Evolutionary conservation across 148 eudicot species (phyloP), one percentile per base, ranked within the genome.

Genomic region (Fallopia convolvulus): DNA sequence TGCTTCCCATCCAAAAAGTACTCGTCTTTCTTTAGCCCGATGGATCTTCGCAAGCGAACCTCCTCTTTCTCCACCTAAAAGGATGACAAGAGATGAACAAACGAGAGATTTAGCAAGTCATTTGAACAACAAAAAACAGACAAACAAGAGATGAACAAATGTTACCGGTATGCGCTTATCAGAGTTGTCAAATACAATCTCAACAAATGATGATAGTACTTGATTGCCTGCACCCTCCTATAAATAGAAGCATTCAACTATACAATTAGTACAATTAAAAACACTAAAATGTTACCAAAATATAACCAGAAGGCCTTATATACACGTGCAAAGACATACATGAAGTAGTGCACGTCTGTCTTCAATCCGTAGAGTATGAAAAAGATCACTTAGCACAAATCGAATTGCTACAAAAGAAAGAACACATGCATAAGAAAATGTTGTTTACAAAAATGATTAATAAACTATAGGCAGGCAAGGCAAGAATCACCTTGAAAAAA

Each of bases 221-320:
- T 93, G 98, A 85, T 91, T 91, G 39, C 97, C 98, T 70, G 99
- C 88, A 76, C 99, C 98, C 92, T 95, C 99, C 99, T 95, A 85
- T 53, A 48, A 79, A 47, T 21, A 44, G n/a, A 80, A 50, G 52
- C 46, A 63, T 44, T 44, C 47, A 44, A 44, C 47, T 68, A 8
- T 39, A 68, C 44, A 20, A 44, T 44, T 1, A 73, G 79, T 49
- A 20, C 71, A 76, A 68, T 2, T 6, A 42, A 42, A 77, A 5
- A 71, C 33, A 80, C 26, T 36, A 40, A 47, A 75, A 76, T 33
- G 74, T 50, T 77, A 70, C 10, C 33, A 15, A 0, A 13, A 17
- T 49, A 42, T 14, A 44, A 44, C 10, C 33, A 32, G n/a, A 41
- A 32, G 46, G 49, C 72, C 3, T 79, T 77, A 42, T 23, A 36